phyloP scores from a whole-genome alignment of 352 stramenopile species.

The Pythium dissotocum region DNA sequence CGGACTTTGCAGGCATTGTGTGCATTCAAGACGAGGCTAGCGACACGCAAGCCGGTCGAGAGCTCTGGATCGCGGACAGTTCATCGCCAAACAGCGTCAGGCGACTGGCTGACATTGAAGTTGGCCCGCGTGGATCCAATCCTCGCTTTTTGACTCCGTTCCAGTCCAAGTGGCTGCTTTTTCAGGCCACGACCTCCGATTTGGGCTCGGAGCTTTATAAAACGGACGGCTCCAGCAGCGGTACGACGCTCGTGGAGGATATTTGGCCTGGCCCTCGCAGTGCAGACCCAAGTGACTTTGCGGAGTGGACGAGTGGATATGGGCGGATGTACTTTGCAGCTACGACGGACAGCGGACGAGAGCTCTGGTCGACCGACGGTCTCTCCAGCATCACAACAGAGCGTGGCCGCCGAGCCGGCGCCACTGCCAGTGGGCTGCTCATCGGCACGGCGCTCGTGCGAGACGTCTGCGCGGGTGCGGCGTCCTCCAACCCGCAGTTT shows the following conservation, averaged over 20 bases:
- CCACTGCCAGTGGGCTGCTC: background rate
- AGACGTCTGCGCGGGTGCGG: constrained; percentile 47
- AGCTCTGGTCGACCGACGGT: constrained; percentile 72
- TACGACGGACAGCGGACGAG: constrained; percentile 42
- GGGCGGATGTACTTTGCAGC: constrained; percentile 58
- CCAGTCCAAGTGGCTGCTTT: constrained; percentile 39
- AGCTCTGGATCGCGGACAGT: constrained; percentile 71
- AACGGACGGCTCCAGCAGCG: constrained; percentile 48
- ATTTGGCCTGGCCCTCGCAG: constrained; percentile 47
- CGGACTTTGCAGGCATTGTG: constrained; percentile 78
- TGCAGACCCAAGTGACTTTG: constrained; percentile 48
- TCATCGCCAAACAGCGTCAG: constrained; percentile 27
- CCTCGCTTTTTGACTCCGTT: constrained; percentile 51
- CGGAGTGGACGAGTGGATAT: constrained; percentile 37
- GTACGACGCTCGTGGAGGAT: constrained; percentile 55
- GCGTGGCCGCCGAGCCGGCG: constrained; percentile 6
- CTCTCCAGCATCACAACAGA: constrained; percentile 35
- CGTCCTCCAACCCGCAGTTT: constrained; percentile 51
- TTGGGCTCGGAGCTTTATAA: constrained; percentile 63
- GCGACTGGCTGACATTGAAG: constrained; percentile 51
- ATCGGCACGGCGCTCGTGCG: constrained; percentile 45
- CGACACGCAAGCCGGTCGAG: constrained; percentile 25
- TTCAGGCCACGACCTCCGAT: constrained; percentile 42
- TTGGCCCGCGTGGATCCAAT: constrained; percentile 35
- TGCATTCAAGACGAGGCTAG: constrained; percentile 40